Conservation (phyloP, 768 basidiomycete species). For the Suillus alpinus region DNA sequence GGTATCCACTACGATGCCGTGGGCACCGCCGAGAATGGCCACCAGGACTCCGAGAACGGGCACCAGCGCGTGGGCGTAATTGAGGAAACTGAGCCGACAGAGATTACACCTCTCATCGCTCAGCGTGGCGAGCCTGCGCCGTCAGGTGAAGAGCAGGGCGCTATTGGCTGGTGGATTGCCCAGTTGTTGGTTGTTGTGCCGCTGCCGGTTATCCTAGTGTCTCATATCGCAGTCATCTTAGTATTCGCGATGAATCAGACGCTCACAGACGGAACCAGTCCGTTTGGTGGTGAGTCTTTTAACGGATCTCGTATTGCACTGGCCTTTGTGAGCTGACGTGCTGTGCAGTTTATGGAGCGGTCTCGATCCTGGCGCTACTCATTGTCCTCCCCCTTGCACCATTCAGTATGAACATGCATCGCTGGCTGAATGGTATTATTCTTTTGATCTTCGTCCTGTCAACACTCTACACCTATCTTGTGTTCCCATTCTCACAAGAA, state of each 20-base stretch:
- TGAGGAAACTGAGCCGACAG: too few relatives aligned
- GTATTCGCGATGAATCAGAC: too few relatives aligned
- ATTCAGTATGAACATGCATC: conserved; percentile 55
- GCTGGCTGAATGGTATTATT: conserved; percentile 33
- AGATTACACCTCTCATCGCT: too few relatives aligned
- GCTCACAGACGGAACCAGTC: conserved; percentile 60
- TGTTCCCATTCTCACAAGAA: conserved; percentile 61
- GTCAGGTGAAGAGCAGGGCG: conserved; percentile 13
- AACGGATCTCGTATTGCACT: neutral
- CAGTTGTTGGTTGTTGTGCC: conserved; percentile 57
- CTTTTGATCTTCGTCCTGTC: conserved; percentile 42
- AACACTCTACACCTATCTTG: conserved; percentile 41
- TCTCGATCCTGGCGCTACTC: conserved; percentile 47
- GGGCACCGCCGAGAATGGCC: too few relatives aligned
- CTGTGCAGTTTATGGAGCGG: conserved; percentile 45
- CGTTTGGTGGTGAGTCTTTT: conserved; percentile 42
- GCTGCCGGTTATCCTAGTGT: conserved; percentile 49
- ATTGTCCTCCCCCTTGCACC: conserved; percentile 61
- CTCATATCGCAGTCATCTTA: conserved; percentile 48
- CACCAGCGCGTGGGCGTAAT: too few relatives aligned
- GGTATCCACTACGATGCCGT: conserved; percentile 27
- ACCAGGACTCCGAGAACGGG: too few relatives aligned
- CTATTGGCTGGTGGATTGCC: conserved; percentile 53
- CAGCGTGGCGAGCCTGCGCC: too few relatives aligned
- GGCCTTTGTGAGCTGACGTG: neutral